A percentile compares a stretch with the other conserved stretches of the same genome.
These are phyloP conservation scores for Diaporthe australafricana DNA, from an alignment of 2,329 filamentous ascomycete genomes.

Conservation along the genomic window DNA sequence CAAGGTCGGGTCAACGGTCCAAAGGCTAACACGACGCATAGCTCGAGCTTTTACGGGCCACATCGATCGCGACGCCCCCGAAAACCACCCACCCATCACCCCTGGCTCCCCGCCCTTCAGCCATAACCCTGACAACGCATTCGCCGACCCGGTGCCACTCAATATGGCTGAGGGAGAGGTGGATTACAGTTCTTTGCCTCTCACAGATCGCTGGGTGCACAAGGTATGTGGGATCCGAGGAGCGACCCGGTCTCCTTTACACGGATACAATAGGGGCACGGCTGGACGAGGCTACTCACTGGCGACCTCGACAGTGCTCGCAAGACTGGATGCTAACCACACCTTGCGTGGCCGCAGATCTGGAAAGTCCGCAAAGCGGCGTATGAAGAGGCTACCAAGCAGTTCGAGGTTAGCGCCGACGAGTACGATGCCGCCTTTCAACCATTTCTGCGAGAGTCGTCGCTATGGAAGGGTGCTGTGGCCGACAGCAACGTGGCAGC, in stretches of 20 bases:
- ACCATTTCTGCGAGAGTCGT: slow-evolving; percentile 86
- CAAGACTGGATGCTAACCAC: neutral
- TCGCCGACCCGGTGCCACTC: neutral
- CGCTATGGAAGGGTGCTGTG: slow-evolving; percentile 92
- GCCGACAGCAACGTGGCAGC: slow-evolving; percentile 96
- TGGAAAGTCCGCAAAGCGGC: slow-evolving; percentile 98
- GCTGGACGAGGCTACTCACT: neutral
- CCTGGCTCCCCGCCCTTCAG: neutral
- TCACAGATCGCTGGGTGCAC: slow-evolving; percentile 85
- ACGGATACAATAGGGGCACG: neutral
- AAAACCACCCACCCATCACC: slow-evolving; percentile 7
- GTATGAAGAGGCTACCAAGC: slow-evolving; percentile 91
- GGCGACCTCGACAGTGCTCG: neutral
- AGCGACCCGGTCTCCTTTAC: neutral
- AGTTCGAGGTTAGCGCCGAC: slow-evolving; percentile 85
- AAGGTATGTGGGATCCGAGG: slow-evolving; percentile 64
- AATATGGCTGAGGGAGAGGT: slow-evolving; percentile 85
- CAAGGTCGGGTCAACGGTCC: slow-evolving; percentile 26
- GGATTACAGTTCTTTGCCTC: slow-evolving; percentile 82
- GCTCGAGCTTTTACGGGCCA: slow-evolving; percentile 27
- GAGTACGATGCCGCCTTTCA: slow-evolving; percentile 88
- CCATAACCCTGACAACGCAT: neutral
- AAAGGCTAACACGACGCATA: slow-evolving; percentile 35
- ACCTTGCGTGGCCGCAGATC: slow-evolving; percentile 60
- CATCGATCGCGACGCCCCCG: neutral